Conservation (phyloP, 805 yeast species). For the Jamesozyma gamospora region DNA sequence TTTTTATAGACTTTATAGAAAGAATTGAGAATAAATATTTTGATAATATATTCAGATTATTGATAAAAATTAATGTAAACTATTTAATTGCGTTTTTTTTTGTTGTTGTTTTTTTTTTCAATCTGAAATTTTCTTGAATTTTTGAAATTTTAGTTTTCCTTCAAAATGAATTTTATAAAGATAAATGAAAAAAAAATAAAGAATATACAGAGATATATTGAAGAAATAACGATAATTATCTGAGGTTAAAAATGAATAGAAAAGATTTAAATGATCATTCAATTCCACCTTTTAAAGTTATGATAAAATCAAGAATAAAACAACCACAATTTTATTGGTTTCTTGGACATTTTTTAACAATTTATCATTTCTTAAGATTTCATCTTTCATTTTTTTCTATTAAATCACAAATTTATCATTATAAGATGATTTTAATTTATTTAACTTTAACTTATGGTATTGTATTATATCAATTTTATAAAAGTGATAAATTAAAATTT, state of each 20-base stretch:
- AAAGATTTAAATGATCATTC: too few relatives aligned
- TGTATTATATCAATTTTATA: conserved; percentile 51
- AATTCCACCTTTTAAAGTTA: conserved; percentile 12
- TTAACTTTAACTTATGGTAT: conserved; percentile 52
- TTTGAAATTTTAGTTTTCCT: too few relatives aligned
- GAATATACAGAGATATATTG: too few relatives aligned
- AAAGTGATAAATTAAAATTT: conserved; percentile 31
- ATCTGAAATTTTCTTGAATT: too few relatives aligned
- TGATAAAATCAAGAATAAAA: conserved; percentile 19
- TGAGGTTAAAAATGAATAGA: too few relatives aligned
- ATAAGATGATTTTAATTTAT: conserved; percentile 37
- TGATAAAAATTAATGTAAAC: too few relatives aligned
- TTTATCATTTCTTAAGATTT: conserved; percentile 33
- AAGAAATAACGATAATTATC: too few relatives aligned
- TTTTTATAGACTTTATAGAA: conserved; percentile 64
- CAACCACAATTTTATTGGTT: conserved; percentile 67
- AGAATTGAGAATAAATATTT: conserved; percentile 22
- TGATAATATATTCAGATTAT: too few relatives aligned
- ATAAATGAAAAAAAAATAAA: too few relatives aligned
- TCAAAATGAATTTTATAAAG: too few relatives aligned
- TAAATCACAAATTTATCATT: conserved; percentile 29
- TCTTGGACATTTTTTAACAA: conserved; percentile 45
- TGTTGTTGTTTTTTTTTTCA: too few relatives aligned
- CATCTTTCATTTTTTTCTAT: conserved; percentile 35
- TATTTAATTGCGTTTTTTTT: too few relatives aligned